Conservation (phyloP, 2,329 filamentous ascomycete genomes). For the Aspergillus sp. region DNA sequence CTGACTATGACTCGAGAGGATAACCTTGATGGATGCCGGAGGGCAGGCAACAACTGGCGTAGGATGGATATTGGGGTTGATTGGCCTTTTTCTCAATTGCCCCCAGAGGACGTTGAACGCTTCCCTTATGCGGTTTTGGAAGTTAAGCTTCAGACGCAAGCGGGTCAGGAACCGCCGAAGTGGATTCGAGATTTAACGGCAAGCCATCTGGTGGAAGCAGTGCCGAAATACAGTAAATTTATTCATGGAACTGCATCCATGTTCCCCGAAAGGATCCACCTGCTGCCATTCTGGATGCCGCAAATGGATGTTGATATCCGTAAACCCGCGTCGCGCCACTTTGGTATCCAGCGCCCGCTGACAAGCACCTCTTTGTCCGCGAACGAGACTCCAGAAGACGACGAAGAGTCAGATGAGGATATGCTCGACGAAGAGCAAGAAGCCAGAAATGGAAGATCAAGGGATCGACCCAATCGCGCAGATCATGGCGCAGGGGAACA, state of each 20-base stretch:
- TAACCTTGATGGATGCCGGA: constrained; percentile 76
- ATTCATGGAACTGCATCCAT: constrained; percentile 90
- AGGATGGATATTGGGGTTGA: constrained; percentile 97
- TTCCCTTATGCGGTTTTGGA: constrained; percentile 97
- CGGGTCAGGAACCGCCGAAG: constrained; percentile 89
- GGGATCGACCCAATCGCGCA: not conserved
- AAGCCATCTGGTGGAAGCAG: constrained; percentile 95
- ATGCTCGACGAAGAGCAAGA: constrained; percentile 29
- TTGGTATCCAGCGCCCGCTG: constrained; percentile 81
- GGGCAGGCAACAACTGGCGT: constrained; percentile 88
- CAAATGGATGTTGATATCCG: constrained; percentile 98
- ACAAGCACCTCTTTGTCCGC: constrained; percentile 74
- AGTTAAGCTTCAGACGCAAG: constrained; percentile 95
- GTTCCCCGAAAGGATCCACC: constrained; percentile 81
- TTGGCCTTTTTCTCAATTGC: constrained; percentile 87
- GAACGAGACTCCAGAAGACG: constrained; percentile 72
- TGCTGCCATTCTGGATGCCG: constrained; percentile 95
- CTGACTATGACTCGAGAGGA: constrained; percentile 94
- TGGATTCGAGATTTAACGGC: constrained; percentile 94
- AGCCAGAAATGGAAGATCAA: not conserved
- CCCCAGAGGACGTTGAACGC: constrained; percentile 77
- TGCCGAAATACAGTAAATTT: constrained; percentile 99
- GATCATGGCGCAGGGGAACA: constrained; percentile 49
- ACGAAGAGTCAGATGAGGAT: constrained; percentile 68
- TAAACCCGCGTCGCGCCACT: constrained; percentile 83